phyloP scores from a whole-genome alignment of 495 filamentous ascomycete genomes.

The Penicillium ochrochloron region DNA sequence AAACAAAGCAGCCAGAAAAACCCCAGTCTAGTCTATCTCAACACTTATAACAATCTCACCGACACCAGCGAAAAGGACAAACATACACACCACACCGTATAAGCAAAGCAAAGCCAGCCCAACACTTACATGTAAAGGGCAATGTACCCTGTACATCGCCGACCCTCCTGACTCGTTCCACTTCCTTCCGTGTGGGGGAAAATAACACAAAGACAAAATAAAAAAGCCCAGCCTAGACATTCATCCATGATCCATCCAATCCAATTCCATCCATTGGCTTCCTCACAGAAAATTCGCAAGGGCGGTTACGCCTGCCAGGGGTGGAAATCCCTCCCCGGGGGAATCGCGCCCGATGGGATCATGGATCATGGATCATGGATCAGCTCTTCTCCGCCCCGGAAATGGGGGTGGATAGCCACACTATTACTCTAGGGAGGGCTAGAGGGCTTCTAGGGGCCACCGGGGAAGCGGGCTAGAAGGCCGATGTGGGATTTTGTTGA shows the following conservation, averaged over 20 bases:
- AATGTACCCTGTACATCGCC: background rate
- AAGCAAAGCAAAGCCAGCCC: background rate
- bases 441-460: background rate
- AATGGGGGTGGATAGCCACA: background rate
- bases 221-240: background rate
- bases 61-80: background rate
- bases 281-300: background rate
- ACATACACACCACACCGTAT: constrained; percentile 1
- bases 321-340: constrained; percentile 8
- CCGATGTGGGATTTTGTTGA: background rate
- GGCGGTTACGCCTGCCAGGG: constrained; percentile 15
- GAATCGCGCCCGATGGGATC: background rate
- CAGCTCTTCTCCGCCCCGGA: constrained; percentile 22
- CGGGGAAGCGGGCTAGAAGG: constrained; percentile 2
- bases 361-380: constrained; percentile 9
- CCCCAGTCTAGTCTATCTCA: background rate
- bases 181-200: constrained; percentile 1
- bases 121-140: background rate
- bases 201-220: background rate
- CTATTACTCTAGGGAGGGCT: background rate
- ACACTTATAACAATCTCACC: background rate
- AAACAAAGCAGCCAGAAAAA: constrained; percentile 21
- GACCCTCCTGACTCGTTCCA: background rate
- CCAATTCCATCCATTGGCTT: too few species aligned
- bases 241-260: too few species aligned